Base-by-base conservation (phyloP, 1,139 yeast species). In the Candida tropicalis region DNA sequence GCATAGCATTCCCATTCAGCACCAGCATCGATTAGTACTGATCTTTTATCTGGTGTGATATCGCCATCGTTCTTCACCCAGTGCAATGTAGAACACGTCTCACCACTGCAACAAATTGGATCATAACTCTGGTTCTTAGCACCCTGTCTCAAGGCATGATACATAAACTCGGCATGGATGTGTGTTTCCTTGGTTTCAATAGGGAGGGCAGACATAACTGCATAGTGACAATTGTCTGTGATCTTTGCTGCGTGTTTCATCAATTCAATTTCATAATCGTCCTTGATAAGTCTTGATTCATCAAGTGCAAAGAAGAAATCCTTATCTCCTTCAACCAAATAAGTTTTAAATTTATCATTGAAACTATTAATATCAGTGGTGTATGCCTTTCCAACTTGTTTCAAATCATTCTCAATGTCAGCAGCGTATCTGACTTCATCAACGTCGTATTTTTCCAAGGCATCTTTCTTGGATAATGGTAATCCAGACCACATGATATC, bases 401-500 rank as follows among this genome's bases (percentile, higher is more conserved):
- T 18, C 26, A 56, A 47, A 25, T 46, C 52, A 1, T 36, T n/a
- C 9, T 41, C 37, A 22, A 60, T 38, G 6, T 79, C 81, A 12
- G 65, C 59, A 9, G 74, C 78, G 57, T 84, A 87, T 51, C 79
- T 67, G 44, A 91, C 95, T 34, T 79, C 84, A 62, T 93, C 98
- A 27, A 88, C 91, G 53, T 91, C 97, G 56, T 68, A 93, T 49
- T 71, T 74, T 15, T 67, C 60, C 39, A 63, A 46, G 0, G 97
- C 97, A 17, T 84, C 82, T 41, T 84, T 82, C n/a, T 73, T 55
- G 32, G 80, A 69, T 42, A 88, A 52, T 2, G 99, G 98, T 65
- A 85, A 61, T 0, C 99, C 99, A 45, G 95, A 84, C 98, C 99
- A 93, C 91, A 93, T 87, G 39, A 93, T 87, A 59, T 88, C 97